phyloP scores from a whole-genome alignment of 805 yeast genomes.

The Candida andamanensis region DNA sequence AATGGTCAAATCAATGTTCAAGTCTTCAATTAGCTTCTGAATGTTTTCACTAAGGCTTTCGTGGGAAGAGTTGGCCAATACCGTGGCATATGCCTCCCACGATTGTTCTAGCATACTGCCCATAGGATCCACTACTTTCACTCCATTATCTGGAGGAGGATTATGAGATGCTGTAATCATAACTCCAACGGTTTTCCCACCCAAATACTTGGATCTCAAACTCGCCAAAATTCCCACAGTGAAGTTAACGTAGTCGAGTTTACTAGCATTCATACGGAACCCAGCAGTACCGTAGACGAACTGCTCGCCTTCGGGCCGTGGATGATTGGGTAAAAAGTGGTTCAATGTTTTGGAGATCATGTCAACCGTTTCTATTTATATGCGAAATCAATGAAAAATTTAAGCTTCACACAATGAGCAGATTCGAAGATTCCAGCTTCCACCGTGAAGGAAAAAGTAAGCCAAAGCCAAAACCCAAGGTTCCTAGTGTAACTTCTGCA shows the following conservation, averaged over 20 bases:
- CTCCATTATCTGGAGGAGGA: conserved; percentile 88
- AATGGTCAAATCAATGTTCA: conserved; percentile 42
- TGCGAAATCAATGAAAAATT: too few relatives aligned
- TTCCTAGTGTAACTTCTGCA: conserved; percentile 1
- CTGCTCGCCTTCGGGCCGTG: conserved; percentile 6
- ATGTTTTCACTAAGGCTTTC: conserved; percentile 40
- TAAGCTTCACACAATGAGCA: conserved; percentile 8
- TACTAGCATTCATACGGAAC: conserved; percentile 68
- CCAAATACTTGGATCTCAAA: conserved; percentile 67
- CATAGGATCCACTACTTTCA: conserved; percentile 86
- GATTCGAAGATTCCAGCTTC: conserved; percentile 26
- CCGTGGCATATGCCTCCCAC: conserved; percentile 85
- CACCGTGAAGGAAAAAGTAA: conserved; percentile 22
- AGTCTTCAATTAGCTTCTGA: conserved; percentile 28
- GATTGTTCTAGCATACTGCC: conserved; percentile 82
- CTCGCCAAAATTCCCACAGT: conserved; percentile 80
- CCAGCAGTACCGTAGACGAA: conserved; percentile 93
- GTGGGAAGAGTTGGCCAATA: conserved; percentile 63
- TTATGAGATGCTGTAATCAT: conserved; percentile 97
- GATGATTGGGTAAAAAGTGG: conserved; percentile 9
- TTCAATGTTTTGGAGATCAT: conserved; percentile 1
- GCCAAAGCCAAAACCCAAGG: conserved; percentile 8
- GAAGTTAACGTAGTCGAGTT: conserved; percentile 75
- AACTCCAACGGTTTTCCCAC: conserved; percentile 77
- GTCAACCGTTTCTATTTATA: too few relatives aligned